Percentiles rank a stretch among this genome's conserved stretches.
phyloP scores from a whole-genome alignment of 306 rosid species.

The Vicia faba region DNA sequence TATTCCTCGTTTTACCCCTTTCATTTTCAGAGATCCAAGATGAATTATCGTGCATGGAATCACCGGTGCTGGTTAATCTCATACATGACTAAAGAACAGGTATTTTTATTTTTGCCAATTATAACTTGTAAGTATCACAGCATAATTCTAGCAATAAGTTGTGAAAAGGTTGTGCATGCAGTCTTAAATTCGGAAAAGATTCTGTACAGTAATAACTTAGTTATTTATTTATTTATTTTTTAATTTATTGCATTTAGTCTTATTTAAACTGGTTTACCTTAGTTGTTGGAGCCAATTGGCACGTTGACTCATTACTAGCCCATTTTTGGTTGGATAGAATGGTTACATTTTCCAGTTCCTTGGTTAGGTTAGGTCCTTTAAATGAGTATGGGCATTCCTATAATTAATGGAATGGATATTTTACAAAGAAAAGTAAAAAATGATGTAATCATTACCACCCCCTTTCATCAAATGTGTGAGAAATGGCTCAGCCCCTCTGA shows the following conservation, averaged over 20 bases:
- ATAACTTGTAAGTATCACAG: background rate
- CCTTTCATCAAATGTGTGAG: background rate
- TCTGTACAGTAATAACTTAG: background rate
- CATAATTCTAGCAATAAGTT: background rate
- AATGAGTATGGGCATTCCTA: background rate
- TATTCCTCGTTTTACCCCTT: constrained; percentile 31
- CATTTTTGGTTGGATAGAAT: constrained; percentile 15
- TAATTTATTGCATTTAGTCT: constrained; percentile 10
- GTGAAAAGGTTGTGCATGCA: background rate
- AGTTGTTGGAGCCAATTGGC: constrained; percentile 1
- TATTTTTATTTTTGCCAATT: constrained; percentile 19
- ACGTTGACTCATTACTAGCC: background rate
- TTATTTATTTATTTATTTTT: background rate
- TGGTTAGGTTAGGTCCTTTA: background rate
- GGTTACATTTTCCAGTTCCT: background rate
- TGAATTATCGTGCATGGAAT: constrained; percentile 97
- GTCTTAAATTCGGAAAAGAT: constrained; percentile 7
- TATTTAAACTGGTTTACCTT: background rate
- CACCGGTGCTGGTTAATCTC: constrained; percentile 84
- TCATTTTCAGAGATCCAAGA: constrained; percentile 72
- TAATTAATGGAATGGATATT: constrained; percentile 1
- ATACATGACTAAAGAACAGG: constrained; percentile 74
- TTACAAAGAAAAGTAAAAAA: background rate
- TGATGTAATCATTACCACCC: background rate
- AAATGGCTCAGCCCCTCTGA: background rate